These are phyloP conservation scores for Citrus hindsii DNA, from an alignment of 345 rosid species.

Conservation along the genomic window DNA sequence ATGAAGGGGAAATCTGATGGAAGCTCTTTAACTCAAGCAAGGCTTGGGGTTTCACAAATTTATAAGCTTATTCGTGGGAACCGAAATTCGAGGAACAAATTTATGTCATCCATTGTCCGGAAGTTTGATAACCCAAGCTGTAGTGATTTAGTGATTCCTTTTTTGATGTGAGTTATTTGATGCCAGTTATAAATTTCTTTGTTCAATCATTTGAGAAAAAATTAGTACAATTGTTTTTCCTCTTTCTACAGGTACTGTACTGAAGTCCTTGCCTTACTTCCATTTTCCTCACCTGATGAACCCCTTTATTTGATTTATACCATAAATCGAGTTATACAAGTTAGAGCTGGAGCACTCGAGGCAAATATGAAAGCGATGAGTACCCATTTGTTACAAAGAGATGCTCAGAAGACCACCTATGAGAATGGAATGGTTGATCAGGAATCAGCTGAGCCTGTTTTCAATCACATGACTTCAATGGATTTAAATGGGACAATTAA, in stretches of 20 bases:
- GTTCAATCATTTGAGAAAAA: neutral
- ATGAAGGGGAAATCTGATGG: conserved; percentile 60
- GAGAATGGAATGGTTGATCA: conserved; percentile 52
- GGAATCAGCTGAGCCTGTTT: conserved; percentile 30
- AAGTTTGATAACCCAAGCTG: conserved; percentile 85
- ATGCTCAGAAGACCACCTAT: conserved; percentile 28
- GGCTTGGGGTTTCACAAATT: conserved; percentile 94
- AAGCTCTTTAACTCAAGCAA: conserved; percentile 73
- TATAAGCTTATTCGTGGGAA: conserved; percentile 96
- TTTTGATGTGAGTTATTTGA: conserved; percentile 68
- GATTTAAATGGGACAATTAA: conserved; percentile 58
- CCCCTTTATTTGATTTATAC: conserved; percentile 91
- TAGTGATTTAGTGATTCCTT: conserved; percentile 61
- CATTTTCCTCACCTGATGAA: conserved; percentile 93
- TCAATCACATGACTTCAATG: conserved; percentile 27
- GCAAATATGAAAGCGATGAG: conserved; percentile 82
- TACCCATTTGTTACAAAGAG: conserved; percentile 51
- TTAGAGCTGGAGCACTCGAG: conserved; percentile 89
- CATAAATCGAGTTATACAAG: conserved; percentile 91
- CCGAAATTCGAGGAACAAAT: conserved; percentile 86
- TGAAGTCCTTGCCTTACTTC: conserved; percentile 89
- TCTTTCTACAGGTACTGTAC: conserved; percentile 82
- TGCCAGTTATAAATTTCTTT: conserved; percentile 6
- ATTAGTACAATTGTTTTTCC: conserved; percentile 12
- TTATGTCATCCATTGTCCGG: conserved; percentile 95